Evolutionary conservation across 2,329 filamentous ascomycete species (phyloP), one percentile per base, ranked within the genome.

Genomic region (Pyrenophora seminiperda): DNA sequence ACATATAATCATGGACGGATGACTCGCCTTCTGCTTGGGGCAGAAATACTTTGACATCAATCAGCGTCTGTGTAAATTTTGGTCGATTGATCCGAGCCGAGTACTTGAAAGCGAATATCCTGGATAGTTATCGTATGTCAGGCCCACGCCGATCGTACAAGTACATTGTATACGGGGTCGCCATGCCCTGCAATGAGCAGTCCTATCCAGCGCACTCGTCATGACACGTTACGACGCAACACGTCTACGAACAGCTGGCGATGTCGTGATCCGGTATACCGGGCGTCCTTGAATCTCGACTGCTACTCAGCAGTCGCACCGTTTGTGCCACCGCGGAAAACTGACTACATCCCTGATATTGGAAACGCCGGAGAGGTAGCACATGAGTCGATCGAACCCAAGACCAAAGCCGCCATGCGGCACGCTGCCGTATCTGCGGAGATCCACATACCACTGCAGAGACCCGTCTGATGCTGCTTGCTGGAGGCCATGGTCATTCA

Each of bases 401-500:
- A 97, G 73, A 2, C 92, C 92, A 69, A 96, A 97, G 1, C 92
- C 92, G 33, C 92, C 92, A 65, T 96, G 92, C 29, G 91, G 91
- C 47, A 91, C 90, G 61, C 88, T 92, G n/a, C 92, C 92, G 83
- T 91, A 97, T 59, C 88, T 86, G 53, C 92, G 85, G 53, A 97
- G 80, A 71, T 97, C 91, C 18, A 90, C 78, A 70, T 96, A 97
- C 92, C 92, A 97, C 60, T 87, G 83, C 46, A 96, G 73, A 22
- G 67, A 66, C 20, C 63, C 61, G 33, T 65, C 61, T 41, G 65
- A 50, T 38, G 51, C 53, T 27, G 66, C 52, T 55, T 72, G 75
- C 42, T 79, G 75, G 29, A 94, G 76, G 1, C 87, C 87, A 55
- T 87, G 84, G 17, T 80, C 75, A 31, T 80, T 77, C 91, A 96